Evolutionary conservation across 352 stramenopile genomes (phyloP).

Genomic region (Globisporangium solare): DNA sequence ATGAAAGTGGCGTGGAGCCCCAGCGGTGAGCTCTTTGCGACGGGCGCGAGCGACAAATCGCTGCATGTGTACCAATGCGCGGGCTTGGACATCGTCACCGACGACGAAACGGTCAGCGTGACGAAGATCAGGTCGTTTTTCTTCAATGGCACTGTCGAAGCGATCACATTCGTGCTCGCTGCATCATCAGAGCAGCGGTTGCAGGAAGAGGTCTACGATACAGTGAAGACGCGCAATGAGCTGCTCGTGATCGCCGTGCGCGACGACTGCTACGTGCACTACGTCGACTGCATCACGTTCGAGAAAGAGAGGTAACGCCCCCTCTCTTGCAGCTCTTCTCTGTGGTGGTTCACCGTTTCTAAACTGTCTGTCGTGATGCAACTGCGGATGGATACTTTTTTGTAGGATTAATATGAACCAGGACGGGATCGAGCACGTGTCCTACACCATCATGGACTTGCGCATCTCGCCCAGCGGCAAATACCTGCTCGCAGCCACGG

Average conservation of each 20-base stretch:
- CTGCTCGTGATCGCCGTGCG: conserved; percentile 60
- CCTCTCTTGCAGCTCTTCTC: too few relatives aligned
- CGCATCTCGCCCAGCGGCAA: conserved; percentile 66
- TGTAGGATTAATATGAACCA: conserved; percentile 83
- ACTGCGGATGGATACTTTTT: conserved; percentile 4
- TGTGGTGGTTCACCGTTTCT: background rate
- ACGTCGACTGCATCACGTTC: conserved; percentile 71
- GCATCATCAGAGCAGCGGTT: background rate
- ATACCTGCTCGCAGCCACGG: conserved; percentile 74
- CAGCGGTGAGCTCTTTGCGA: conserved; percentile 55
- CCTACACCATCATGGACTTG: conserved; percentile 85
- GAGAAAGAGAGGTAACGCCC: conserved; percentile 64
- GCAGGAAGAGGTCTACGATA: background rate
- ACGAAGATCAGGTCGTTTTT: conserved; percentile 80
- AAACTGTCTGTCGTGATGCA: background rate
- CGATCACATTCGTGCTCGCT: conserved; percentile 48
- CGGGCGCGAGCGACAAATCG: conserved; percentile 69
- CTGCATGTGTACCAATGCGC: conserved; percentile 61
- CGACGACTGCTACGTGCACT: conserved; percentile 85
- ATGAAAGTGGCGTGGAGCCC: conserved; percentile 66
- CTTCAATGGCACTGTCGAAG: conserved; percentile 80
- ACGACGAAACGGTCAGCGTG: conserved; percentile 16
- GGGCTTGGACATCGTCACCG: conserved; percentile 11
- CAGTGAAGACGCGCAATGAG: conserved; percentile 18
- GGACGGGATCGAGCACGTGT: conserved; percentile 83